phyloP scores from a whole-genome alignment of 495 filamentous ascomycete species.

The Lophiostoma macrostomum region DNA sequence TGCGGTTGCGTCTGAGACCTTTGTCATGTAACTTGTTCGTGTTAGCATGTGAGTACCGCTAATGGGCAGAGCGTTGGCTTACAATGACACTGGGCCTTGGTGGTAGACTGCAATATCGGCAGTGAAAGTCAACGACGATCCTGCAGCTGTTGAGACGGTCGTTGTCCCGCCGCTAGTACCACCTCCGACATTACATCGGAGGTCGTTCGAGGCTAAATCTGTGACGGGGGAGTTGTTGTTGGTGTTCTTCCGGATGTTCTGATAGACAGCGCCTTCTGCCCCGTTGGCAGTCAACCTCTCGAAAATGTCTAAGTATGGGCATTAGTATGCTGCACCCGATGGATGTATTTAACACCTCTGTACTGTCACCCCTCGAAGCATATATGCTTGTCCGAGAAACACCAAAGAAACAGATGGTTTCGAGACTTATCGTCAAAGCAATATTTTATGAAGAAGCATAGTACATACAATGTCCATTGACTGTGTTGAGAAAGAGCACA shows the following conservation, averaged over 20 bases:
- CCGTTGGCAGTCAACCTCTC: slow-evolving; percentile 48
- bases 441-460: background rate
- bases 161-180: slow-evolving; percentile 45
- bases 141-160: slow-evolving; percentile 50
- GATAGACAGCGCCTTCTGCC: slow-evolving; percentile 46
- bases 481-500: slow-evolving; percentile 9
- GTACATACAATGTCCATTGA: slow-evolving; percentile 28
- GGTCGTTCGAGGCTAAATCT: slow-evolving; percentile 49
- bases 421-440: no score
- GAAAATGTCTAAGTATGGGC: slow-evolving; percentile 40
- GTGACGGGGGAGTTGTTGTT: slow-evolving; percentile 61
- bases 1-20: slow-evolving; percentile 26
- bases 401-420: no score
- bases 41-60: background rate
- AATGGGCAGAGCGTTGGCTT: background rate
- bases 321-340: no score
- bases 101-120: slow-evolving; percentile 55
- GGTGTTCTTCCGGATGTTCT: slow-evolving; percentile 54
- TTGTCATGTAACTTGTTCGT: slow-evolving; percentile 38
- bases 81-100: slow-evolving; percentile 55
- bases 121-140: slow-evolving; percentile 51
- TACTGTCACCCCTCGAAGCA: no score
- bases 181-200: slow-evolving; percentile 60
- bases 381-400: no score
- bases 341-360: no score